Conservation (phyloP, 2,329 filamentous ascomycete genomes). For the Magnaporthiopsis incrustans region DNA sequence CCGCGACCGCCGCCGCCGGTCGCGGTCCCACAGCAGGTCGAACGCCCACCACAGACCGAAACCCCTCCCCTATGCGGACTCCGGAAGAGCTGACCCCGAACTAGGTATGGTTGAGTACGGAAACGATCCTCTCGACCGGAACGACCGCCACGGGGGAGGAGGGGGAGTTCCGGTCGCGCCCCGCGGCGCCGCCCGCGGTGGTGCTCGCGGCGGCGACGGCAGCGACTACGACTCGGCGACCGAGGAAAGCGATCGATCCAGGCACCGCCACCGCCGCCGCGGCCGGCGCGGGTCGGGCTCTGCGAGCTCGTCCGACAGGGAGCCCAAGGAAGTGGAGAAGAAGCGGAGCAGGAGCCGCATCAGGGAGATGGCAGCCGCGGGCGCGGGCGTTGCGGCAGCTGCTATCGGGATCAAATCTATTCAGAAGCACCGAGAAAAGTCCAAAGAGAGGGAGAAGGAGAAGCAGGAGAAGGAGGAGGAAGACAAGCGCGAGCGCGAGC, state of each 20-base stretch:
- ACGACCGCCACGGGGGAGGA: slow-evolving; percentile 24
- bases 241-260: slow-evolving; percentile 25
- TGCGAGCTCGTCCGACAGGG: slow-evolving; percentile 16
- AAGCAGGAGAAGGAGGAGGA: slow-evolving; percentile 9
- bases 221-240: slow-evolving; percentile 39
- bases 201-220: slow-evolving; percentile 7
- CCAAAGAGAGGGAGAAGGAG: slow-evolving; percentile 27
- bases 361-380: slow-evolving; percentile 46
- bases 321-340: slow-evolving; percentile 21
- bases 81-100: slow-evolving; percentile 47
- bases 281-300: slow-evolving; percentile 20
- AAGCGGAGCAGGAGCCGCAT: slow-evolving; percentile 48
- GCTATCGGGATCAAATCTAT: slow-evolving; percentile 57
- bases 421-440: slow-evolving; percentile 32
- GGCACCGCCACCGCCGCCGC: slow-evolving; percentile 21
- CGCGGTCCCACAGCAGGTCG: slow-evolving; percentile 20
- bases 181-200: slow-evolving; percentile 29
- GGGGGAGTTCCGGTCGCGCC: slow-evolving; percentile 11
- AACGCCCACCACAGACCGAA: slow-evolving; percentile 27
- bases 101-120: slow-evolving; percentile 64
- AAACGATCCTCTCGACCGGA: slow-evolving; percentile 42
- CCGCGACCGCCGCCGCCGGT: slow-evolving; percentile 15
- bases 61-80: slow-evolving; percentile 34
- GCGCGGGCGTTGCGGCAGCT: slow-evolving; percentile 48
- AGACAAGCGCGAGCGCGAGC: background rate